phyloP scores from a whole-genome alignment of 139 green algal species.

The Auxenochlorella protothecoides region DNA sequence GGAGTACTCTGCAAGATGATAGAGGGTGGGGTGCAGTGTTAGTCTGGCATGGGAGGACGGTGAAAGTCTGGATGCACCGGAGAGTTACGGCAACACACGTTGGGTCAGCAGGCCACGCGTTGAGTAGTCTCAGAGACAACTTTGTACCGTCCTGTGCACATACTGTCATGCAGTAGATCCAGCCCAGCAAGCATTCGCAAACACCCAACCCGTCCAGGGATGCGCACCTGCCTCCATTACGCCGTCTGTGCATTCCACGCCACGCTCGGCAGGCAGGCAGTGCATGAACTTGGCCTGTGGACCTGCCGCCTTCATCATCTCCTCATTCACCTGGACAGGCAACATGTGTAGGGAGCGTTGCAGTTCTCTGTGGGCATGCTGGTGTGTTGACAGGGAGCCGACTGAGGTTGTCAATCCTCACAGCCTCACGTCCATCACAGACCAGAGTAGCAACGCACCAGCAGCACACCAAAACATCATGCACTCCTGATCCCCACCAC shows the following conservation, averaged over 20 bases:
- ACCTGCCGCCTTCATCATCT: conserved; percentile 77
- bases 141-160: no score
- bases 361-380: neutral
- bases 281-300: conserved; percentile 93
- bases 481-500: neutral
- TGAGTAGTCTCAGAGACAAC: no score
- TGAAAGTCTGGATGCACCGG: no score
- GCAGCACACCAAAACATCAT: neutral
- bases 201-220: no score
- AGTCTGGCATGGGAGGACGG: no score
- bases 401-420: no score
- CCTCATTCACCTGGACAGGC: conserved; percentile 66
- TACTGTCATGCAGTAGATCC: no score
- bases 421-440: neutral
- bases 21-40: neutral
- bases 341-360: neutral
- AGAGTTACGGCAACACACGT: no score
- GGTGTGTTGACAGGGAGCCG: neutral
- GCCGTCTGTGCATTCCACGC: conserved; percentile 78
- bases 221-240: conserved; percentile 74
- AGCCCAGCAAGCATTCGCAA: no score
- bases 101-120: no score
- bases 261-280: conserved; percentile 92
- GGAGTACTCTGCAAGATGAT: conserved; percentile 22
- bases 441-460: neutral